phyloP scores from a whole-genome alignment of 345 rosid genomes.

The Salix caprea region DNA sequence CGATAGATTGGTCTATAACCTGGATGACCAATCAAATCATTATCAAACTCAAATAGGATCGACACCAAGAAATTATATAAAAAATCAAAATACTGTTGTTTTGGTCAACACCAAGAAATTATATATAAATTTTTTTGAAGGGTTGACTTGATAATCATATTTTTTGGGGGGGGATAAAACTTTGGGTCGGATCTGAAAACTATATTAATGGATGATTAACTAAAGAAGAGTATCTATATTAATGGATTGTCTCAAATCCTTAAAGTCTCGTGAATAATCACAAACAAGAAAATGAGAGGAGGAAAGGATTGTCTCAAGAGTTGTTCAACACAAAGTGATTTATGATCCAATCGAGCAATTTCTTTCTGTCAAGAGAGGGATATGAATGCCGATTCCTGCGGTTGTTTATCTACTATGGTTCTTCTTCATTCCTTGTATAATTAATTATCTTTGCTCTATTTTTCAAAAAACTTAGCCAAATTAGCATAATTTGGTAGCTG shows the following conservation, averaged over 20 bases:
- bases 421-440: neutral
- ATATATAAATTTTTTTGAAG: no score
- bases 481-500: neutral
- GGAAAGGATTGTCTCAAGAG: neutral
- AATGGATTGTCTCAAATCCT: neutral
- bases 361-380: neutral
- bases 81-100: no score
- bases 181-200: no score
- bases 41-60: no score
- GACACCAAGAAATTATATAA: no score
- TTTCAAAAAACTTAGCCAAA: neutral
- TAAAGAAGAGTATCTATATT: neutral
- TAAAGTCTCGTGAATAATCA: neutral
- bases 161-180: no score
- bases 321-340: constrained; percentile 1
- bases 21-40: no score
- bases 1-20: no score
- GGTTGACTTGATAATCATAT: no score
- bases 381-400: neutral
- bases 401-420: neutral
- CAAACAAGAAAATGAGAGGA: neutral
- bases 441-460: neutral
- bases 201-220: no score
- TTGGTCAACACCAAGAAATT: no score
- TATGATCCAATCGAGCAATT: neutral